Percentiles rank a stretch among this genome's conserved stretches.
These are phyloP conservation scores for Medicago lupulina DNA, from an alignment of 306 rosid species.

Conservation along the genomic window DNA sequence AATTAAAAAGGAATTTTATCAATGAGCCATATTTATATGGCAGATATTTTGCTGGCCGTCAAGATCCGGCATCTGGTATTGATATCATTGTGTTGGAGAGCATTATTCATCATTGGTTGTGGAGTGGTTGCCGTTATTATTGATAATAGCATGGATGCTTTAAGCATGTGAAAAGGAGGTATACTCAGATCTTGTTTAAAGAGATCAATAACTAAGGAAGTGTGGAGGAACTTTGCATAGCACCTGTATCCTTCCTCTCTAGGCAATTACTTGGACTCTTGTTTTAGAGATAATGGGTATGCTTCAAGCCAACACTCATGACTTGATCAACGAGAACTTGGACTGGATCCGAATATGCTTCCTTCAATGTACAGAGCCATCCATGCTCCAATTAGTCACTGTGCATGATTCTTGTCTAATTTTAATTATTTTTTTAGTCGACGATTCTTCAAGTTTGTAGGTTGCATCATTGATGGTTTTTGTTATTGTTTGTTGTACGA, in stretches of 20 bases:
- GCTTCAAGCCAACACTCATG: neutral
- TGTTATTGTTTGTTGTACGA: conserved; percentile 35
- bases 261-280: neutral
- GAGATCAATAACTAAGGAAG: neutral
- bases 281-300: conserved; percentile 5
- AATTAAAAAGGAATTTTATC: neutral
- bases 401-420: conserved; percentile 22
- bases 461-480: conserved; percentile 16
- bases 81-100: conserved; percentile 6
- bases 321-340: conserved; percentile 8
- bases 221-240: neutral
- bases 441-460: conserved; percentile 3
- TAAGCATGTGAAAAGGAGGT: conserved; percentile 18
- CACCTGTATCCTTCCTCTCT: conserved; percentile 2
- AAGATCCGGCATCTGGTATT: conserved; percentile 12
- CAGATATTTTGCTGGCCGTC: conserved; percentile 26
- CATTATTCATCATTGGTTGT: conserved; percentile 3
- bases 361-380: conserved; percentile 6
- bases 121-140: conserved; percentile 5
- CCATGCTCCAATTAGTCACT: conserved; percentile 7
- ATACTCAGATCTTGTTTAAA: conserved; percentile 1
- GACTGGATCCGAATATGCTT: conserved; percentile 2
- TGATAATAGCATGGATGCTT: conserved; percentile 12
- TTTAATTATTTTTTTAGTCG: neutral
- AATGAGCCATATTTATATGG: conserved; percentile 30